Conservation (phyloP, 148 eudicot genomes). For the Mesembryanthemum crystallinum region DNA sequence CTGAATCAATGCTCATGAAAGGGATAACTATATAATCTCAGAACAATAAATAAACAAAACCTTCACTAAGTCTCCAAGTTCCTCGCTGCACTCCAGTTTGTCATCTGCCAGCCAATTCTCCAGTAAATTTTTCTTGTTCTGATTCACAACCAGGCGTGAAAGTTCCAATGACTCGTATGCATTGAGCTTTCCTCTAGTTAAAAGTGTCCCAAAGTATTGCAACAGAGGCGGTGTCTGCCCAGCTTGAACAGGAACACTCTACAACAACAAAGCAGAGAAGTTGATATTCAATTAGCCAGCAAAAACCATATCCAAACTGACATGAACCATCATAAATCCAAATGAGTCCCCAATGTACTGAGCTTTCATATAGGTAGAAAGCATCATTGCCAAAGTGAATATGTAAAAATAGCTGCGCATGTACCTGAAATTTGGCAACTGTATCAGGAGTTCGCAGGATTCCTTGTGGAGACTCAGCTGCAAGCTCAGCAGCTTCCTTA, state of each 20-base stretch:
- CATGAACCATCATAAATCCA: neutral
- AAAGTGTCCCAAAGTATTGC: slow-evolving; percentile 91
- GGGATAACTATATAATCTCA: neutral
- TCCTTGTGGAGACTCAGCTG: slow-evolving; percentile 99
- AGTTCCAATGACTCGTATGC: slow-evolving; percentile 93
- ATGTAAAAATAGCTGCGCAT: neutral
- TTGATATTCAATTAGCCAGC: neutral
- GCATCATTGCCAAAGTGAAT: neutral
- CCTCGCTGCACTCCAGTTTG: slow-evolving; percentile 94
- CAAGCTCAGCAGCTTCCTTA: slow-evolving; percentile 99
- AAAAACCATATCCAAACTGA: neutral
- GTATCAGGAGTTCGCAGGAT: slow-evolving; percentile 97
- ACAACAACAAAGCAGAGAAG: slow-evolving; percentile 32
- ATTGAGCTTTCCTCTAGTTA: slow-evolving; percentile 92
- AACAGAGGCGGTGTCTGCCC: slow-evolving; percentile 95
- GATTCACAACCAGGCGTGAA: slow-evolving; percentile 94
- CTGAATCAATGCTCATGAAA: neutral
- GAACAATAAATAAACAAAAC: slow-evolving; percentile 27
- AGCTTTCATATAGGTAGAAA: neutral
- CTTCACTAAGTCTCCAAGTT: slow-evolving; percentile 99
- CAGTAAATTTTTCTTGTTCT: slow-evolving; percentile 89
- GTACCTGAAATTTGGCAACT: slow-evolving; percentile 97
- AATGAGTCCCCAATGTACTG: neutral
- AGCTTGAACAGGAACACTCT: slow-evolving; percentile 99
- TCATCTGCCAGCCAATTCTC: slow-evolving; percentile 99